phyloP scores from a whole-genome alignment of 139 green algal species.

The Trebouxia sp. region DNA sequence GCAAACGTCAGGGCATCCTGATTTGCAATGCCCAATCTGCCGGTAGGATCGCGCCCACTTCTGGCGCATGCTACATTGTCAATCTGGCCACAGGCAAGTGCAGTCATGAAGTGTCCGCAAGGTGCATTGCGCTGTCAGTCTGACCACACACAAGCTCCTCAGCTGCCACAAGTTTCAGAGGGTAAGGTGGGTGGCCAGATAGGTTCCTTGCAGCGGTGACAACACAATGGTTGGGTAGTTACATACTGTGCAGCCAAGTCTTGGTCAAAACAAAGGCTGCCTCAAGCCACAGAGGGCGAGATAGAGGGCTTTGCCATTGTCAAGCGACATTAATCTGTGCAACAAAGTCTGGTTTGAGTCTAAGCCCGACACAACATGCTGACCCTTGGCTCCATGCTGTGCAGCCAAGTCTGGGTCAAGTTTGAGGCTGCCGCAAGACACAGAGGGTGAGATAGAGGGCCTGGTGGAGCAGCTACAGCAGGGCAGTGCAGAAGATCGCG shows the following conservation, averaged over 20 bases:
- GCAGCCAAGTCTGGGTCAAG: neutral
- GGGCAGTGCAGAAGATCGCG: constrained; percentile 5
- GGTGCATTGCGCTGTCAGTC: no score
- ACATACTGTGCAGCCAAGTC: neutral
- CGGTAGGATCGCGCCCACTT: no score
- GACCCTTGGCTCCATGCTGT: neutral
- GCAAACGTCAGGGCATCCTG: no score
- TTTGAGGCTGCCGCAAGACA: neutral
- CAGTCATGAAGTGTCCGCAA: no score
- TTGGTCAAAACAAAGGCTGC: neutral
- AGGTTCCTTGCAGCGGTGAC: no score
- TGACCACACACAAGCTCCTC: no score
- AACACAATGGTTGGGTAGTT: neutral
- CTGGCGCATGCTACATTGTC: no score
- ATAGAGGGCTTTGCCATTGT: neutral
- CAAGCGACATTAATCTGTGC: neutral
- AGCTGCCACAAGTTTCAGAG: no score
- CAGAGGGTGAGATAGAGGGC: neutral
- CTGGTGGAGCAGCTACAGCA: constrained; percentile 12
- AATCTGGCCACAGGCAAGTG: no score
- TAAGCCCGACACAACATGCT: neutral
- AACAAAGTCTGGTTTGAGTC: neutral
- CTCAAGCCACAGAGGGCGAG: neutral
- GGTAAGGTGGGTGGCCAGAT: no score
- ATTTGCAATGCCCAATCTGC: no score